Conservation (phyloP, 805 yeast genomes). For the Starmerella asiatica region DNA sequence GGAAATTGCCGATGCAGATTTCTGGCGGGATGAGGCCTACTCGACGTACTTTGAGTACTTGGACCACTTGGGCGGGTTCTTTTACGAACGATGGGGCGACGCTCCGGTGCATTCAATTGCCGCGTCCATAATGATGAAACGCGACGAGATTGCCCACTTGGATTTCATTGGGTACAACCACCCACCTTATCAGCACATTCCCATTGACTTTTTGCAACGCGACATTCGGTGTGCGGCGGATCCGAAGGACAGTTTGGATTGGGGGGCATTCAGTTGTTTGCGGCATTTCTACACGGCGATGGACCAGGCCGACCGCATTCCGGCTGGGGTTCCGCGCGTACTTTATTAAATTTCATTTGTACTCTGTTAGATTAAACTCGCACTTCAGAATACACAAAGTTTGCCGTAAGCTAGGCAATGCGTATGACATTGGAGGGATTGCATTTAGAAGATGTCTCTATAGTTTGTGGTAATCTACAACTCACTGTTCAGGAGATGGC, state of each 20-base stretch:
- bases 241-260: conserved; percentile 25
- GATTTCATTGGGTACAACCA: conserved; percentile 88
- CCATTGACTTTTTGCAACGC: conserved; percentile 34
- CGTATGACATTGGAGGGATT: too few species aligned
- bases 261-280: conserved; percentile 29
- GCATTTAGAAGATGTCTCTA: too few species aligned
- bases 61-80: conserved; percentile 71
- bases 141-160: conserved; percentile 72
- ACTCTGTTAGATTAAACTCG: too few species aligned
- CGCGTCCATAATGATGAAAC: conserved; percentile 55
- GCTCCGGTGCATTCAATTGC: conserved; percentile 92
- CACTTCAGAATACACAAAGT: too few species aligned
- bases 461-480: too few species aligned
- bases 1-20: conserved; percentile 75
- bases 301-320: conserved; percentile 16
- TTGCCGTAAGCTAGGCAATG: too few species aligned
- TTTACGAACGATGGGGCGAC: conserved; percentile 93
- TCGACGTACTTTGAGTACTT: conserved; percentile 54
- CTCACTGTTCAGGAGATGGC: too few species aligned
- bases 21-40: conserved; percentile 58
- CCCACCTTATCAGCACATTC: conserved; percentile 52
- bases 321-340: conserved; percentile 14
- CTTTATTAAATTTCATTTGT: conserved; percentile 4
- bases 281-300: conserved; percentile 25
- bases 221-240: conserved; percentile 44